Evolutionary conservation across 805 yeast genomes (phyloP), one percentile per base, ranked within the genome.

Genomic region (Candida xyloterini): DNA sequence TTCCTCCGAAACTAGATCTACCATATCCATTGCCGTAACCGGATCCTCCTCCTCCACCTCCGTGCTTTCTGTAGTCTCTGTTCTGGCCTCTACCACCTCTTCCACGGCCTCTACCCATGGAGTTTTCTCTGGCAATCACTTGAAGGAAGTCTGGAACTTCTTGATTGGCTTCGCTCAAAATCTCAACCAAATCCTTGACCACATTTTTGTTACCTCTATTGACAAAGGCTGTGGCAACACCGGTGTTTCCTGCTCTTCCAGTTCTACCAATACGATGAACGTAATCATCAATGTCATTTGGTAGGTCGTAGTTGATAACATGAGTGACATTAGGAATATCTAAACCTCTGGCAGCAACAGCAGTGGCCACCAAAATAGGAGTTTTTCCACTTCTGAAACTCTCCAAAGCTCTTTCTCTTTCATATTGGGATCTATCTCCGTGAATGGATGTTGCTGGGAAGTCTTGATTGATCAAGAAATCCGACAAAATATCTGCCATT

Each of bases 191-290:
- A 48, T 89, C 96, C 66, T 86, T 86, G 52, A 79, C 91, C 57
- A 95, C 76, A 62, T 89, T 89, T 62, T 76, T 79, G 79, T 89
- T 93, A 65, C 84, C 84, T 73, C 98, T 85, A 84, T 93, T 93
- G 72, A 93, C 87, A 75, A 93, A 93, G 36, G 99, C 95, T 53
- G 97, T 90, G 51, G 99, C 97, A 57, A 86, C 76, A 85, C 99
- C 99, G 48, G 84, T 81, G 74, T 93, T 93, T 78, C 99, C 99
- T 59, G 99, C 99, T 81, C 99, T 93, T 71, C 99, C 99, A 62
- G 99, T 93, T 81, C 99, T 91, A 79, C 99, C 99, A 64, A 93
- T 93, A 75, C 99, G 86, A 75, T 93, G 99, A 44, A 93, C 99
- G 64, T 93, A 93, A 70, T 93, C 99, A 68, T 93, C 99, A 60